Evolutionary conservation across 169 alveolate genomes (phyloP).

Genomic region (Perkinsus marinus): DNA sequence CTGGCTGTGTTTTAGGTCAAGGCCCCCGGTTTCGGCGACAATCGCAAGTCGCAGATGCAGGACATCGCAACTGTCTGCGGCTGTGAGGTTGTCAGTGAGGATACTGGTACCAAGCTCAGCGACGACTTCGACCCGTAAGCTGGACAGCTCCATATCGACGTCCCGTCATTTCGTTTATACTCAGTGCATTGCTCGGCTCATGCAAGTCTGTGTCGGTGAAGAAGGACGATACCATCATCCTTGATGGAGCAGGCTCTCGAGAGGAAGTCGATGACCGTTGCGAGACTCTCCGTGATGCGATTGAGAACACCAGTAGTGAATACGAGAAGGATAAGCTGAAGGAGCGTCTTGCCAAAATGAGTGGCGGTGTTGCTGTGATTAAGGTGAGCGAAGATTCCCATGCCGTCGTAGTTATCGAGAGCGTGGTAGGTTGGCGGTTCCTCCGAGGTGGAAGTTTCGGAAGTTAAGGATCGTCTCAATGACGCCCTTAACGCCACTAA

Average conservation of each 20-base stretch:
- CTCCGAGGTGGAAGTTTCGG: no score
- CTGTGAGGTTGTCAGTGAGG: no score
- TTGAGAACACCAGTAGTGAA: conserved; percentile 59
- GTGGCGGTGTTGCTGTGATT: no score
- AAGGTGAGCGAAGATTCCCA: conserved; percentile 25
- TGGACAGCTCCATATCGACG: neutral
- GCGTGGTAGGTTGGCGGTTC: conserved; percentile 70
- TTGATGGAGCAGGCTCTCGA: conserved; percentile 89
- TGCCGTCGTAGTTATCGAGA: no score
- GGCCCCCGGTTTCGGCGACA: conserved; percentile 85
- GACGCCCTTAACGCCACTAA: conserved; percentile 97
- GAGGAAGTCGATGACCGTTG: conserved; percentile 71
- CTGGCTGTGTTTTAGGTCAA: neutral
- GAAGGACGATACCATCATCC: conserved; percentile 90
- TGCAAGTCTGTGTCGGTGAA: conserved; percentile 86
- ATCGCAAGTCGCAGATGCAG: conserved; percentile 82
- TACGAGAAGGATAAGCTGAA: conserved; percentile 86
- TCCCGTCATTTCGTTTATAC: conserved; percentile 8
- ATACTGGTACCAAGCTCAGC: no score
- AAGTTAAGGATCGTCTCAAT: conserved; percentile 91
- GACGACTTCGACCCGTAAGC: no score
- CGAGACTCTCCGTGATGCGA: no score
- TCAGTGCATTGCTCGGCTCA: conserved; percentile 64
- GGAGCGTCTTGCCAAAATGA: conserved; percentile 97
- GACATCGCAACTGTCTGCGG: no score